A percentile compares a stretch with the other conserved stretches of the same genome.
phyloP scores from a whole-genome alignment of 2,329 filamentous ascomycete genomes.

The Zymoseptoria passerinii region DNA sequence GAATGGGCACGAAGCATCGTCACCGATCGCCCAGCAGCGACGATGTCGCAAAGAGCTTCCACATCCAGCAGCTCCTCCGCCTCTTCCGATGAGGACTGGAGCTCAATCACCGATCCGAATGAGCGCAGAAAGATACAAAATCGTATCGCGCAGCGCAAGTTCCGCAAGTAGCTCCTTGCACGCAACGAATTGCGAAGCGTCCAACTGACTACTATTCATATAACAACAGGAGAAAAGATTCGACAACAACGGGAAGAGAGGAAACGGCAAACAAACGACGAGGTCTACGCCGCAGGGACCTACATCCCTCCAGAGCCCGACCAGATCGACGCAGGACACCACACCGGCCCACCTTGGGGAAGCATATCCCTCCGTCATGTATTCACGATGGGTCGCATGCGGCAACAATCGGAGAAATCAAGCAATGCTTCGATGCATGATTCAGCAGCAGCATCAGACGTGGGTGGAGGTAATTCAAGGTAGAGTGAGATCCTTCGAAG shows the following conservation, averaged over 20 bases:
- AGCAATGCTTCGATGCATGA: conserved; percentile 33
- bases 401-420: conserved; percentile 36
- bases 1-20: not conserved
- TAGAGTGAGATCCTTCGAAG: conserved; percentile 10
- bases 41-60: conserved; percentile 17
- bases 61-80: conserved; percentile 7
- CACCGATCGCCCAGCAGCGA: not conserved
- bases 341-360: conserved; percentile 65
- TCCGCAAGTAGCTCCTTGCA: conserved; percentile 50
- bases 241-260: conserved; percentile 59
- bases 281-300: conserved; percentile 53
- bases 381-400: conserved; percentile 37
- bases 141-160: conserved; percentile 66
- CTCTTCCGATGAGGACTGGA: conserved; percentile 54
- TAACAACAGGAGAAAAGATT: conserved; percentile 55
- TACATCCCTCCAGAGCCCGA: conserved; percentile 54
- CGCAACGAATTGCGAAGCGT: not conserved
- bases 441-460: conserved; percentile 27
- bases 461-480: conserved; percentile 32
- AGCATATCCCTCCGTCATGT: conserved; percentile 53
- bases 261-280: conserved; percentile 56
- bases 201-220: conserved; percentile 9
- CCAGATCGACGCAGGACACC: conserved; percentile 47
- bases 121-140: conserved; percentile 70
- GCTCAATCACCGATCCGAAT: conserved; percentile 58